phyloP scores from a whole-genome alignment of 2,329 filamentous ascomycete species.

The Cytospora piceicola region DNA sequence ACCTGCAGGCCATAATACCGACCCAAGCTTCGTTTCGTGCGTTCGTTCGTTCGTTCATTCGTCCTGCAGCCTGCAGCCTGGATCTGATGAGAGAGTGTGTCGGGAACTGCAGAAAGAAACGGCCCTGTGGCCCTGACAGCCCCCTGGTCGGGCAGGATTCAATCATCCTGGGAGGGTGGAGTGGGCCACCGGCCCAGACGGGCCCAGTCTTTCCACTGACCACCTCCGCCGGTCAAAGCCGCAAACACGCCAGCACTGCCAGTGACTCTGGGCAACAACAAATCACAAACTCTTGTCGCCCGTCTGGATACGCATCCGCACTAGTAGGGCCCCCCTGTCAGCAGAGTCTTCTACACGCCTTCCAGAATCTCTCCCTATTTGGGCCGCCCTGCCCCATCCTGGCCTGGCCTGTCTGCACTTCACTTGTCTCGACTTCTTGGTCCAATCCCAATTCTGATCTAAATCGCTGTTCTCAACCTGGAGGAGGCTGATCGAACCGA shows the following conservation, averaged over 20 bases:
- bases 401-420: constrained; percentile 3
- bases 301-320: constrained; percentile 1
- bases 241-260: constrained; percentile 14
- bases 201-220: constrained; percentile 10
- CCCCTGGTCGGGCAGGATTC: background rate
- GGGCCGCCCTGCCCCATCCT: constrained; percentile 14
- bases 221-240: constrained; percentile 23
- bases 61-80: constrained; percentile 9
- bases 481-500: background rate
- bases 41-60: background rate
- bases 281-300: constrained; percentile 1
- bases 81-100: background rate
- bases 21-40: background rate
- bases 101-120: constrained; percentile 8
- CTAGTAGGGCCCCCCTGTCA: constrained; percentile 19
- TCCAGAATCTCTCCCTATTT: constrained; percentile 30
- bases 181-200: constrained; percentile 2
- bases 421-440: constrained; percentile 8
- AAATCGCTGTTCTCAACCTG: background rate
- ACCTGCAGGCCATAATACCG: constrained; percentile 12
- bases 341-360: constrained; percentile 29
- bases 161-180: background rate
- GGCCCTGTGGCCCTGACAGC: background rate
- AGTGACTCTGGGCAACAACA: constrained; percentile 10
- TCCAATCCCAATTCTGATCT: background rate